A percentile compares a stretch with the other conserved stretches of the same genome.
phyloP scores from a whole-genome alignment of 768 basidiomycete genomes.

The Suillus plorans region DNA sequence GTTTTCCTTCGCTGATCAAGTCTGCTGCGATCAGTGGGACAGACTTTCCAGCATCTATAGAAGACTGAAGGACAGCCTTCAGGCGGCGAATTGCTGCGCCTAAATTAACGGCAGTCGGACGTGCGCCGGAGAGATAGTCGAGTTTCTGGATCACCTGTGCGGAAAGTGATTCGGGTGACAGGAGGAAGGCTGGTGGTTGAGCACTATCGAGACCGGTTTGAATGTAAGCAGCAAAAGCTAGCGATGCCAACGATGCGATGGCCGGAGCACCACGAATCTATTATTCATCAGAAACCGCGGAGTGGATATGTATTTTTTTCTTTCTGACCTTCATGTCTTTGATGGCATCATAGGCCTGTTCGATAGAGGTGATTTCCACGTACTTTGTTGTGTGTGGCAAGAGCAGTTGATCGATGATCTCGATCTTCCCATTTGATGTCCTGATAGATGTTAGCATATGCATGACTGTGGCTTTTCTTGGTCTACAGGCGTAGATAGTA shows the following conservation, averaged over 20 bases:
- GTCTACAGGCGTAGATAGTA: neutral
- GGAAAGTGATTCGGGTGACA: constrained; percentile 50
- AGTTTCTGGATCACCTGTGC: constrained; percentile 58
- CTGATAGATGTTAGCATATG: constrained; percentile 40
- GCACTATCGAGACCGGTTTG: constrained; percentile 47
- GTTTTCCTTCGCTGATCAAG: constrained; percentile 68
- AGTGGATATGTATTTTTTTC: neutral
- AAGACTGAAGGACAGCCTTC: constrained; percentile 42
- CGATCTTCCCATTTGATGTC: constrained; percentile 52
- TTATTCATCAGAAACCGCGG: neutral
- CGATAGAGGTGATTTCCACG: constrained; percentile 63
- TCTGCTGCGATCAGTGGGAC: constrained; percentile 50
- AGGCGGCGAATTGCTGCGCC: constrained; percentile 82
- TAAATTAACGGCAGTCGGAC: constrained; percentile 97
- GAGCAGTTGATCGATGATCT: constrained; percentile 90
- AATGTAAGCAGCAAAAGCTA: constrained; percentile 70
- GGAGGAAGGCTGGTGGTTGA: constrained; percentile 53
- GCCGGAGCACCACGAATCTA: constrained; percentile 92
- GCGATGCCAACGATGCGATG: constrained; percentile 88
- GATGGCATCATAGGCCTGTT: constrained; percentile 91
- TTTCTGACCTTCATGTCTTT: constrained; percentile 85
- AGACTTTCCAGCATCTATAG: constrained; percentile 38
- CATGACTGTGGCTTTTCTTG: constrained; percentile 8
- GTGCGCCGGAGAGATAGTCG: constrained; percentile 75
- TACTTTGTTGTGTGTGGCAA: constrained; percentile 77